Base-by-base conservation (phyloP, 768 basidiomycete species). In the Podaxis pistillaris region DNA sequence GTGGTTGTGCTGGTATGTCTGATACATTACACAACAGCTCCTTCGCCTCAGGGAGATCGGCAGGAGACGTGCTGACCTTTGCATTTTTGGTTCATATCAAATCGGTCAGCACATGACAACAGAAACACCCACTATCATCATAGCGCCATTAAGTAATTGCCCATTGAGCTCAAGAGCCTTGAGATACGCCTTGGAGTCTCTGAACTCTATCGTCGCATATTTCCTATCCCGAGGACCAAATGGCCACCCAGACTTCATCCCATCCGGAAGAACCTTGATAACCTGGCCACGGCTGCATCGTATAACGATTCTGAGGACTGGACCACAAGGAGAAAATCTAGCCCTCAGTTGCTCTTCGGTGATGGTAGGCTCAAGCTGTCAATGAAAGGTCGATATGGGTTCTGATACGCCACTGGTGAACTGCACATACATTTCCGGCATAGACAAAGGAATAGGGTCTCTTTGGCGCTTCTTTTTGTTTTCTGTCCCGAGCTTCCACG, bases 341-440 rank as follows among this genome's bases (percentile, higher is more conserved):
- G 65, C 55, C 41, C 67, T 54, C 28, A 85, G 70, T 8, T 71
- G 67, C 4, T 68, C 64, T 51, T 74, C 70, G 19, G 71, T 76
- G 53, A 80, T 76, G 1, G 70, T 66, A 9, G 78, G 72, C 47
- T 75, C 68, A 33, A 80, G 53, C 77, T 79, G 63, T 62, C 37
- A 52, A 58, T 40, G 13, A 50, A 60, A 49, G 13, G 46, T 38
- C 47, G 60, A 22, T 19, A 13, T 26, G 62, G 65, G 22, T 11
- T 58, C 36, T n/a, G 7, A 24, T 51, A 50, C 57, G 7, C 26
- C 5, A 4, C 12, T 17, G 36, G 17, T 40, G 38, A 19, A 38
- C 55, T 24, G 11, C 13, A 75, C 86, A 64, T 66, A 89, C 89
- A 68, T 89, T 89, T 44, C 89, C 88, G 19, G 88, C 83, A 66